Base-by-base conservation (phyloP, 306 rosid species). In the Malus fusca region DNA sequence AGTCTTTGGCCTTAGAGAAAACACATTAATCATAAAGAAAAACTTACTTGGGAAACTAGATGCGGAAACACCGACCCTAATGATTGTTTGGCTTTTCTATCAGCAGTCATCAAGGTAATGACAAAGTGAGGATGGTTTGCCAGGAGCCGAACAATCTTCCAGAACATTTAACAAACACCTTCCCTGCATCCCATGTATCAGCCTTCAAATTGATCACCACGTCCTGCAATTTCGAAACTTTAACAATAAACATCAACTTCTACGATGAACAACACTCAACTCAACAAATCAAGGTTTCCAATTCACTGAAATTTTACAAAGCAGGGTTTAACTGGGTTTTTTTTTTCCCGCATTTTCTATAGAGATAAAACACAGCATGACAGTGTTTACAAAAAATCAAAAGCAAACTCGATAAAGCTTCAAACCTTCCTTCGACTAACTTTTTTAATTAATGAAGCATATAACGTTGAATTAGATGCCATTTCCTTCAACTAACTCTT, bases 41-140 rank as follows among this genome's bases (percentile, higher is more conserved):
- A 12, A 46, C 89, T 78, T 86, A 94, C 98, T 75, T 79, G 93
- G 63, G 89, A 73, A 73, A 79, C 75, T 69, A 94, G 76, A 86
- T 91, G 98, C 71, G 91, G 97, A 86, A 91, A 94, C 30, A 88
- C 98, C 40, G 94, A 87, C 30, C 91, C 87, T 74, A 94, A 85
- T 26, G 96, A 82, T 75, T 87, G 96, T 43, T 97, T 96, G 77
- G 98, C 97, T 84, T 91, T 94, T 79, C 96, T 87, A 76, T 90
- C 96, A 70, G 98, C 96, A 3, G 97, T 94, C 92, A 94, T 26
- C 55, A 94, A 66, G 71, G 93, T 72, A 85, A 87, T 87, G 68
- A 84, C 86, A 73, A 91, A 90, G 60, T 88, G 90, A 11, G 96
- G 98, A 89, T 91, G 98, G 84, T 91, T 91, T 37, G 90, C 98